phyloP scores from a whole-genome alignment of 371 early-diverging fungal species.

The Mortierella sp. region DNA sequence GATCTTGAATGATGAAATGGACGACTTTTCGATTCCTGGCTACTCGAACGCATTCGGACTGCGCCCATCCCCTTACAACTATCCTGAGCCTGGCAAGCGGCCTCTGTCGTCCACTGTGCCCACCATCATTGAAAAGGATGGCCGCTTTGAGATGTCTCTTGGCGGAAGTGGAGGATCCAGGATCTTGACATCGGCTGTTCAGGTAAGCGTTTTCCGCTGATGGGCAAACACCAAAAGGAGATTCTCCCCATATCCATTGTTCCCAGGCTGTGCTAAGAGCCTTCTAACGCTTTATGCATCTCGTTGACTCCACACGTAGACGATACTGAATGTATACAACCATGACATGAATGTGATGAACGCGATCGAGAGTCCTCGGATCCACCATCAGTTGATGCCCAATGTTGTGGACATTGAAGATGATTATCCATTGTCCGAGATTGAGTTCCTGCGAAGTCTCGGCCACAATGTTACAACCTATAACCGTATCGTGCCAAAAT shows the following conservation, averaged over 20 bases:
- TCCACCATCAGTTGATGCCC: slow-evolving; percentile 96
- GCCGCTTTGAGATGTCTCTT: slow-evolving; percentile 76
- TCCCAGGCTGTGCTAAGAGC: too few species aligned
- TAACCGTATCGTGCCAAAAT: slow-evolving; percentile 36
- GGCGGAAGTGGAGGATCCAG: slow-evolving; percentile 97
- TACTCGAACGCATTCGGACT: slow-evolving; percentile 87
- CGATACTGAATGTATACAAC: slow-evolving; percentile 81
- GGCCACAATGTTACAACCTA: slow-evolving; percentile 48
- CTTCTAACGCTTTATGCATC: background rate
- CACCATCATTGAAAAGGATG: slow-evolving; percentile 81
- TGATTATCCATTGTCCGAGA: slow-evolving; percentile 22
- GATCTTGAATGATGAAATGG: slow-evolving; percentile 98
- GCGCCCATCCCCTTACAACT: slow-evolving; percentile 86
- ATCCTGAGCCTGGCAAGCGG: slow-evolving; percentile 86
- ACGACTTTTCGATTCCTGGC: slow-evolving; percentile 96
- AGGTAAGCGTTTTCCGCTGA: slow-evolving; percentile 69
- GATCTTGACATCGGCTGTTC: slow-evolving; percentile 89
- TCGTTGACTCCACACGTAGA: slow-evolving; percentile 42
- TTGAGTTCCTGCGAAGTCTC: slow-evolving; percentile 21
- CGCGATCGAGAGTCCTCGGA: slow-evolving; percentile 83
- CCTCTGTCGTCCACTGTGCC: slow-evolving; percentile 95
- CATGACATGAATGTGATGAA: slow-evolving; percentile 72
- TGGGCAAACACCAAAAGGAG: too few species aligned
- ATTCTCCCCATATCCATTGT: too few species aligned
- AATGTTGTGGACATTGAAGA: slow-evolving; percentile 63